Evolutionary conservation across 768 basidiomycete species (phyloP), one percentile per base, ranked within the genome.

Genomic region (Clitopilus hobsonii): DNA sequence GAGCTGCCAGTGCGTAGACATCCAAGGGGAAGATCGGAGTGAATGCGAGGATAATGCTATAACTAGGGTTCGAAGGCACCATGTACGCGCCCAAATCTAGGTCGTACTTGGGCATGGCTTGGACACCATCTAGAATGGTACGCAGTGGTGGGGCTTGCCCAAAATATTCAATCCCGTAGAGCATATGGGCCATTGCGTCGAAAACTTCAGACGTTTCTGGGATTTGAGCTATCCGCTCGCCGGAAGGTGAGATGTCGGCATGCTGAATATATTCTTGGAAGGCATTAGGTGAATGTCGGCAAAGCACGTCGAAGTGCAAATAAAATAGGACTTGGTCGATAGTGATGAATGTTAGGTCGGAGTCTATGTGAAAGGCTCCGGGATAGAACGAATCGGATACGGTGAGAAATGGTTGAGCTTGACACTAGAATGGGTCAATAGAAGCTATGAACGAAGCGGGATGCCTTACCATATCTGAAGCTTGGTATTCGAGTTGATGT

Each of bases 1-100:
- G 62, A 1, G 75, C 80, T 20, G 82, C 80, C 24, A 78, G 66
- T 2, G 75, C 63, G 60, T 81, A 83, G 10, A 79, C 68, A 8
- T 77, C 72, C 51, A 82, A 61, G 2, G 83, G 80, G 48, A 71
- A 68, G 23, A 72, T 56, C 5, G 75, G 74, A 5, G 81, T 74
- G 16, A 73, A 66, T 24, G 72, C 67, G 50, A 82, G 67, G 50
- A 82, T 67, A 38, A 74, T 65, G 13, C 67, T 48, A 54, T 70
- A 70, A 18, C 81, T 65, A 8, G 76, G 68, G 10, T 74, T 67
- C 23, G 61, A 54, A 5, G 70, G 70, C 14, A 68, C 61, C 32
- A 72, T 56, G 52, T 70, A 59, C 5, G 67, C 65, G 29, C 60
- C 56, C 27, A 71, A 62, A 1, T 73, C 59, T 22, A 81, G 58